Evolutionary conservation across 495 filamentous ascomycete genomes (phyloP).

Genomic region (Cladorrhinum samala): DNA sequence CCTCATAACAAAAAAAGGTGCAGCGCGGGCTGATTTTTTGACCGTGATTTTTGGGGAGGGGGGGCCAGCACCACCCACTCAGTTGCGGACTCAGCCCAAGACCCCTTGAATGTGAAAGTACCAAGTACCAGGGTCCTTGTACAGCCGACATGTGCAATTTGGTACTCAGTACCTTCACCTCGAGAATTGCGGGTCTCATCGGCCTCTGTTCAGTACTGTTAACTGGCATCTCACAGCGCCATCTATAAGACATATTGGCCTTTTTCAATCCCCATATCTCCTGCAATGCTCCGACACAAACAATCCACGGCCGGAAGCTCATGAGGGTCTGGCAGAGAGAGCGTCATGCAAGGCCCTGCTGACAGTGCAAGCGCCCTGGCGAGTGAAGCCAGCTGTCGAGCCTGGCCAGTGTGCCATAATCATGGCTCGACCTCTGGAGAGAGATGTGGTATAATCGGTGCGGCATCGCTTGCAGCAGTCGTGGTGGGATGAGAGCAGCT

Average conservation of each 20-base stretch:
- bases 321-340: too few species aligned
- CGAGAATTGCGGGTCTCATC: too few species aligned
- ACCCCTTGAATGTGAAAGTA: constrained; percentile 7
- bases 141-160: constrained; percentile 11
- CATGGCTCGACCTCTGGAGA: too few species aligned
- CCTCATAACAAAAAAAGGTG: constrained; percentile 34
- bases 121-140: constrained; percentile 12
- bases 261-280: background rate
- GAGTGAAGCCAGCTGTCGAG: too few species aligned
- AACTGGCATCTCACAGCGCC: background rate
- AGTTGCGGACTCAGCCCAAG: constrained; percentile 5
- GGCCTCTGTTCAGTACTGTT: background rate
- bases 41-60: constrained; percentile 21
- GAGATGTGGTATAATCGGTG: too few species aligned
- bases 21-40: constrained; percentile 31
- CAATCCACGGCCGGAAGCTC: constrained; percentile 1
- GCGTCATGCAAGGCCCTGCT: too few species aligned
- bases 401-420: too few species aligned
- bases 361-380: too few species aligned
- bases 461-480: too few species aligned
- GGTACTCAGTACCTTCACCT: constrained; percentile 21
- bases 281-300: constrained; percentile 2
- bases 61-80: constrained; percentile 17
- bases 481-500: too few species aligned
- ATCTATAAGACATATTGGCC: background rate